Evolutionary conservation across 306 rosid species (phyloP).

Genomic region (Quercus robur): DNA sequence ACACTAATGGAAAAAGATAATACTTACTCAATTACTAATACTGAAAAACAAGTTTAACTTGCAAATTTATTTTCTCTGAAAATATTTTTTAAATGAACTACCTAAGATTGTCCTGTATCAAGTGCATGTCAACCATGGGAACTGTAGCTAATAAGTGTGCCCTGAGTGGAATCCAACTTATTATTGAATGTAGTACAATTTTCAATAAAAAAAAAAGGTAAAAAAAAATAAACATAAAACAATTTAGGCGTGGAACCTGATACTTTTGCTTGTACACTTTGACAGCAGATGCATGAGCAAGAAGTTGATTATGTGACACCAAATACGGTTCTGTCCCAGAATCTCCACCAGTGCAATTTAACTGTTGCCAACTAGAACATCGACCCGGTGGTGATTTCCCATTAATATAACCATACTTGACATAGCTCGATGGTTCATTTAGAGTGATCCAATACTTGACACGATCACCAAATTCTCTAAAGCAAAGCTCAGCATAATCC

Average conservation of each 20-base stretch:
- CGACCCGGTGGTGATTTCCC: conserved; percentile 36
- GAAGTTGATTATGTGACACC: conserved; percentile 39
- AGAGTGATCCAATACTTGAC: conserved; percentile 41
- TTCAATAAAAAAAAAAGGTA: background rate
- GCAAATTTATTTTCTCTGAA: no score
- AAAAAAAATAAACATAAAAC: no score
- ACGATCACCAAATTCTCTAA: conserved; percentile 31
- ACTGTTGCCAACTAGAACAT: conserved; percentile 36
- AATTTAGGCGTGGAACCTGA: conserved; percentile 26
- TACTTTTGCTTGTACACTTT: conserved; percentile 37
- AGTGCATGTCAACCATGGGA: no score
- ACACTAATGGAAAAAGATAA: no score
- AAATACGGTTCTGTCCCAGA: conserved; percentile 44
- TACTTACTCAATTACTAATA: no score
- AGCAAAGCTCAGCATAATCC: conserved; percentile 35
- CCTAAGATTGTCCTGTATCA: no score
- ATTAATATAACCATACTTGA: conserved; percentile 22
- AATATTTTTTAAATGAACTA: no score
- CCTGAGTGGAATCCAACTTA: no score
- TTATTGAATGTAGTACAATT: no score
- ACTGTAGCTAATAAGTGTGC: no score
- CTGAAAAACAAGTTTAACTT: no score
- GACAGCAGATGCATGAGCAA: conserved; percentile 51
- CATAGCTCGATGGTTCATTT: conserved; percentile 35
- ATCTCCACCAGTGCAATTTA: conserved; percentile 42